Conservation (phyloP, 2,329 filamentous ascomycete species). For the Fusarium haematococcum region DNA sequence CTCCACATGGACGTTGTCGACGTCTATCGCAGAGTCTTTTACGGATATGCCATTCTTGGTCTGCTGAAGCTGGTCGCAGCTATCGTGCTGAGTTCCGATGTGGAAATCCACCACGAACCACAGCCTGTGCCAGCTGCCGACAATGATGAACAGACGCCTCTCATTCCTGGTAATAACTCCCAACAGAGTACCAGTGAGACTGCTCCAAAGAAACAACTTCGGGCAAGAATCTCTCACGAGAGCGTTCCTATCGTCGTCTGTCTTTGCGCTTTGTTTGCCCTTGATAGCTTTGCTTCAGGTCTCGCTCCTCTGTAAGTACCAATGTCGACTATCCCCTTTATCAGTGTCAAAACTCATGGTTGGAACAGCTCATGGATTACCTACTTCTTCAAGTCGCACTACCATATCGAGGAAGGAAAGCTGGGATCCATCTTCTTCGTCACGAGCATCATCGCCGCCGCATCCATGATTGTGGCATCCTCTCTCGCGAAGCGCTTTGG, state of each 20-base stretch:
- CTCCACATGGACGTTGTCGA: constrained; percentile 57
- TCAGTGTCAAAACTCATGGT: fast-evolving
- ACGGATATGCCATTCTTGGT: constrained; percentile 56
- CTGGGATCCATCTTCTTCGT: constrained; percentile 68
- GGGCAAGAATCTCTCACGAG: constrained; percentile 69
- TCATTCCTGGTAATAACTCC: constrained; percentile 23
- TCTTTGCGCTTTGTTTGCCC: constrained; percentile 74
- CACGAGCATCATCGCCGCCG: constrained; percentile 63
- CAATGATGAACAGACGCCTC: constrained; percentile 42
- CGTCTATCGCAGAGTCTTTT: constrained; percentile 68
- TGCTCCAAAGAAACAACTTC: constrained; percentile 44
- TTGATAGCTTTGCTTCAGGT: constrained; percentile 78
- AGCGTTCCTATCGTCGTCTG: constrained; percentile 67
- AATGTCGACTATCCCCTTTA: constrained; percentile 28
- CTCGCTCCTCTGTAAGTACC: constrained; percentile 70
- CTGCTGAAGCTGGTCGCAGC: constrained; percentile 66
- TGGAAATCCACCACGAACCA: constrained; percentile 52
- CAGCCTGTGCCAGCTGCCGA: not conserved
- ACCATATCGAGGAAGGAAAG: constrained; percentile 59
- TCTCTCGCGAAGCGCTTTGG: constrained; percentile 67
- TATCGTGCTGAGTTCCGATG: constrained; percentile 59
- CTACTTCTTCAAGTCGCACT: constrained; percentile 65
- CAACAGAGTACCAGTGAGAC: not conserved
- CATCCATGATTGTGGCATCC: constrained; percentile 64
- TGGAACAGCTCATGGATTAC: constrained; percentile 67